Evolutionary conservation across 2,329 filamentous ascomycete species (phyloP).

Genomic region (Sporothrix pseudoabietina): DNA sequence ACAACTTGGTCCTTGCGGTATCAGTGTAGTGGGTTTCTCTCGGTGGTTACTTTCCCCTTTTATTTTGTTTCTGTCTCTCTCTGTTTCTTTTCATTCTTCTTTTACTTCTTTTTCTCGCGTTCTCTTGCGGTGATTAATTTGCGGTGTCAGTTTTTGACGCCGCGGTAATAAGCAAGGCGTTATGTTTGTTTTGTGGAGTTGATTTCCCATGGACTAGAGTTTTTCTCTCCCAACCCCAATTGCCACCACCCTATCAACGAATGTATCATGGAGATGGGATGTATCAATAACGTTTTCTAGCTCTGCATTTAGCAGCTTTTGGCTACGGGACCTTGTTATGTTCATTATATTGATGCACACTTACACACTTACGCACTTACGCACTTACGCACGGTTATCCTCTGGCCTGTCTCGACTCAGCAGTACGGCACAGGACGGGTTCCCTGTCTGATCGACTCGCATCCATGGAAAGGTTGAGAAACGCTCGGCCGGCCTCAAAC

Average conservation of each 20-base stretch:
- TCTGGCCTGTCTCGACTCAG: background rate
- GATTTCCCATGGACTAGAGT: background rate
- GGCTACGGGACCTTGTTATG: too few species aligned
- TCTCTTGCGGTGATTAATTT: background rate
- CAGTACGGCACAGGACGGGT: background rate
- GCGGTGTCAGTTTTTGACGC: background rate
- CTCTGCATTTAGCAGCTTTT: background rate
- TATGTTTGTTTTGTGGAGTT: background rate
- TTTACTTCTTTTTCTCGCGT: background rate
- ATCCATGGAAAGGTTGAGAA: background rate
- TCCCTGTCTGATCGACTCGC: conserved; percentile 1
- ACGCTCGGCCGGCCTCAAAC: background rate
- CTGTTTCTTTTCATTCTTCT: background rate
- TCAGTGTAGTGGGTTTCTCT: background rate
- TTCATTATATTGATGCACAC: background rate
- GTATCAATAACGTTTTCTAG: background rate
- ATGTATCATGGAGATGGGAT: background rate
- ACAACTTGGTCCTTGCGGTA: background rate
- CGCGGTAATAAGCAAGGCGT: background rate
- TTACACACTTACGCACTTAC: background rate
- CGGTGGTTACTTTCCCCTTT: background rate
- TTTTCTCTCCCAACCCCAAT: background rate
- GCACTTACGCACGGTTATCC: background rate
- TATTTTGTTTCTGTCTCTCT: background rate
- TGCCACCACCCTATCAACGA: background rate